Base-by-base conservation (phyloP, 2,329 filamentous ascomycete species). In the Verticillium dahliae region DNA sequence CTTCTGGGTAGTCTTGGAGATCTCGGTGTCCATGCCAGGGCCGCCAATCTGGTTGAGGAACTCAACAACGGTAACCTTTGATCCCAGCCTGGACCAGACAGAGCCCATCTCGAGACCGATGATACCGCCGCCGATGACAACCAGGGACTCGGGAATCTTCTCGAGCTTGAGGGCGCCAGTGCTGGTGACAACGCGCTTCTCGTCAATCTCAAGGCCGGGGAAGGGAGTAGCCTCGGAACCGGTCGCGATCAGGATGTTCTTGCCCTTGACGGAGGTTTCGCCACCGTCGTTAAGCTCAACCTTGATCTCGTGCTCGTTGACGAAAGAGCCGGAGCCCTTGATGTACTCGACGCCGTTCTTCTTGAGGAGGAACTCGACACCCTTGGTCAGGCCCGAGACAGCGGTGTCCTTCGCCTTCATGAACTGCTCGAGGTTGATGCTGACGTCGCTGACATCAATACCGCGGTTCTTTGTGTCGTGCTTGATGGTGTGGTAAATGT, bases 331-430 rank as follows among this genome's bases (percentile, higher is more conserved):
- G 59, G 91, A 87, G 69, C 95, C 95, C 83, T 97, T 97, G 81
- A 98, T 85, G 79, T 98, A 99, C 75, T 98, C 92, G 68, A 97
- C 95, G 66, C 92, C 91, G 81, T 99, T 99, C 86, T 99, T 98
- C 88, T 98, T 98, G 80, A 99, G 90, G 66, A 99, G 83, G 76
- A 94, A 99, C 79, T 99, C 95, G 67, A 99, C 90, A 76, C 95
- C 95, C 84, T 98, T 98, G 68, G 95, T 99, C 68, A 99, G 81
- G 58, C 92, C 87, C 50, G 81, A 78, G 65, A 99, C 95, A 59
- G 95, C 96, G 39, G 87, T 90, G 59, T 99, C 94, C 82, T 99
- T 99, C 63, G 95, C 93, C 82, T 97, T 96, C 93, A 99, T 97
- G 87, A 99, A 92, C 77, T 95, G 89, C 71, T 82, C 79, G 56